phyloP scores from a whole-genome alignment of 148 eudicot genomes.

The Rhododendron kiyosumense region DNA sequence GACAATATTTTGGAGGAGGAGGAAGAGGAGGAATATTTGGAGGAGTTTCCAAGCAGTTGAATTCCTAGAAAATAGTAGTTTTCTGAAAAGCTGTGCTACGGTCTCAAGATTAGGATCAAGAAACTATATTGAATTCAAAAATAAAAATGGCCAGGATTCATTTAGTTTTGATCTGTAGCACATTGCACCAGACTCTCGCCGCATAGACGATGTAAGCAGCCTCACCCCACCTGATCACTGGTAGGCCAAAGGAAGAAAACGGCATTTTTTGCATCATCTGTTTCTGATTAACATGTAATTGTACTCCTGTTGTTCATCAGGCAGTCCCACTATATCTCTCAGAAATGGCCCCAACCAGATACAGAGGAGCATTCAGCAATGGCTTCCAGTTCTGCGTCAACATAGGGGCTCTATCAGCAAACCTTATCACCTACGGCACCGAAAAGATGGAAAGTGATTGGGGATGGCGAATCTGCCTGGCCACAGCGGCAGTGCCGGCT shows the following conservation, averaged over 20 bases:
- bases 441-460: slow-evolving; percentile 31
- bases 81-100: background rate
- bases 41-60: background rate
- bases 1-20: background rate
- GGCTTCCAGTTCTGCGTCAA: slow-evolving; percentile 14
- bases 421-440: slow-evolving; percentile 28
- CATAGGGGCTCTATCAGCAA: slow-evolving; percentile 20
- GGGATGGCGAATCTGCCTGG: slow-evolving; percentile 21
- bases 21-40: too few species aligned
- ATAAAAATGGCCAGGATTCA: background rate
- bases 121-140: background rate
- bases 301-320: background rate
- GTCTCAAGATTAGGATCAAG: background rate
- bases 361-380: slow-evolving; percentile 23
- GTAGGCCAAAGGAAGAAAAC: background rate
- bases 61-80: background rate
- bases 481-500: slow-evolving; percentile 22
- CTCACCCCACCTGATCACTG: background rate
- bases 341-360: slow-evolving; percentile 40
- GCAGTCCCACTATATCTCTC: slow-evolving; percentile 25
- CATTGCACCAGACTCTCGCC: too few species aligned
- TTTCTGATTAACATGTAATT: background rate
- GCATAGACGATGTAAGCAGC: background rate
- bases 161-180: too few species aligned
- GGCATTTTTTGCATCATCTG: background rate